Evolutionary conservation across 2,329 filamentous ascomycete species (phyloP), one percentile per base, ranked within the genome.

Genomic region (Hypoxylon sp.): DNA sequence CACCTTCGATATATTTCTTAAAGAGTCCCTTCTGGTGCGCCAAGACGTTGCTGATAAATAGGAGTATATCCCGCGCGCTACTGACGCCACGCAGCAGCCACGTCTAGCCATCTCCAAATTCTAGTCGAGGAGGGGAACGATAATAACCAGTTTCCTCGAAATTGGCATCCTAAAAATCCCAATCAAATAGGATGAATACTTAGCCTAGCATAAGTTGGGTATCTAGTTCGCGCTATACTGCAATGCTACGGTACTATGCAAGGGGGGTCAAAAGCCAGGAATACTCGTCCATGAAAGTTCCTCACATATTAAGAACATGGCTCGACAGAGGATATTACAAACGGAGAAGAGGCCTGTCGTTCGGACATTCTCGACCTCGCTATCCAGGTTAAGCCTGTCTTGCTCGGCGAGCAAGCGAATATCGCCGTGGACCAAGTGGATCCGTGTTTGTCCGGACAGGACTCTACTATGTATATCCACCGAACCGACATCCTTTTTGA

Each of bases 51-150:
- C 35, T 40, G 17, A 35, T 33, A 48, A 65, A 70, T 68, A 68
- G 57, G 65, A 59, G 64, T 59, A 58, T 54, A 31, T 53, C 44
- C 27, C 59, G 22, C 49, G 35, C 25, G 3, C 42, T 60, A 56
- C 49, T 37, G n/a, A 70, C 58, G 61, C 68, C 58, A 70, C 54
- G 54, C 55, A 60, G 58, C 46, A 70, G 67, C 58, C 60, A 61
- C 59, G 61, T 59, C 49, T 50, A 31, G 57, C 61, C 50, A 46
- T 56, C 49, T 35, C 50, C 48, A 35, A 56, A 58, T 40, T 51
- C 57, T 46, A 62, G 49, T 53, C 54, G 30, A 17, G 46, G 44
- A 54, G 27, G 40, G 46, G 55, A 44, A 56, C 20, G 35, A 60
- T 42, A 58, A 49, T n/a, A 67, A 66, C 46, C 27, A 42, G 48